A percentile compares a stretch with the other conserved stretches of the same genome.
Evolutionary conservation across 768 basidiomycete genomes (phyloP).

Genomic region (Leucosporidium creatinivorum): DNA sequence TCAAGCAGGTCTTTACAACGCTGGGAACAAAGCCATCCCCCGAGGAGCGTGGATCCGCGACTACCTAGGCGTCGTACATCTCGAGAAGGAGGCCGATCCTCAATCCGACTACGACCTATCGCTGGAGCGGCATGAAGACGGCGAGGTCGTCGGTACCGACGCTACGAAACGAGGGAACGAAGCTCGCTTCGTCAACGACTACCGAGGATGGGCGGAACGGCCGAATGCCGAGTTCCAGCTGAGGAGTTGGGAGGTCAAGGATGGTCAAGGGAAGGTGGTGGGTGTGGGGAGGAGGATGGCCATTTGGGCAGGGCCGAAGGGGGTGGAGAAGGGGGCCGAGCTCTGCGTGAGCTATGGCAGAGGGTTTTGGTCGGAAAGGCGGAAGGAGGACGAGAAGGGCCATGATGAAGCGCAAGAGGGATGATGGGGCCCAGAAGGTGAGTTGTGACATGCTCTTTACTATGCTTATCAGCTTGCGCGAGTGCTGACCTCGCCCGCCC

Average conservation of each 20-base stretch:
- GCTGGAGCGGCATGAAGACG: constrained; percentile 48
- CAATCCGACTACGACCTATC: constrained; percentile 80
- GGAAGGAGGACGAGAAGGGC: constrained; percentile 44
- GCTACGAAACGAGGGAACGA: constrained; percentile 62
- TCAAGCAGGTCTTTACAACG: constrained; percentile 73
- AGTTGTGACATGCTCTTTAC: too few species aligned
- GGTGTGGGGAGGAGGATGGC: constrained; percentile 54
- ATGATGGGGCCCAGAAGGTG: too few species aligned
- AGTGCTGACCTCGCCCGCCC: too few species aligned
- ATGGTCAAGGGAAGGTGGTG: constrained; percentile 14
- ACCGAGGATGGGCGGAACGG: constrained; percentile 60
- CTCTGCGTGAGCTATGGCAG: constrained; percentile 80
- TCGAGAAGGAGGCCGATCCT: constrained; percentile 55
- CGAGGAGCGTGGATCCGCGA: constrained; percentile 63
- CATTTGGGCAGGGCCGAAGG: constrained; percentile 58
- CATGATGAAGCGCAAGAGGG: too few species aligned
- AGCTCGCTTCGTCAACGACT: constrained; percentile 84
- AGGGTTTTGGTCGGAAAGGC: constrained; percentile 43
- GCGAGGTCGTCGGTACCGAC: constrained; percentile 62
- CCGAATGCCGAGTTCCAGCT: constrained; percentile 67
- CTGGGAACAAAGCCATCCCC: constrained; percentile 53
- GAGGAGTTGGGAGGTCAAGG: constrained; percentile 3
- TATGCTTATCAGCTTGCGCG: too few species aligned
- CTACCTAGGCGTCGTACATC: constrained; percentile 78
- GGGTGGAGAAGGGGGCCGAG: constrained; percentile 71